A percentile compares a stretch with the other conserved stretches of the same genome.
phyloP scores from a whole-genome alignment of 805 yeast species.

The Ogataea siamensis region DNA sequence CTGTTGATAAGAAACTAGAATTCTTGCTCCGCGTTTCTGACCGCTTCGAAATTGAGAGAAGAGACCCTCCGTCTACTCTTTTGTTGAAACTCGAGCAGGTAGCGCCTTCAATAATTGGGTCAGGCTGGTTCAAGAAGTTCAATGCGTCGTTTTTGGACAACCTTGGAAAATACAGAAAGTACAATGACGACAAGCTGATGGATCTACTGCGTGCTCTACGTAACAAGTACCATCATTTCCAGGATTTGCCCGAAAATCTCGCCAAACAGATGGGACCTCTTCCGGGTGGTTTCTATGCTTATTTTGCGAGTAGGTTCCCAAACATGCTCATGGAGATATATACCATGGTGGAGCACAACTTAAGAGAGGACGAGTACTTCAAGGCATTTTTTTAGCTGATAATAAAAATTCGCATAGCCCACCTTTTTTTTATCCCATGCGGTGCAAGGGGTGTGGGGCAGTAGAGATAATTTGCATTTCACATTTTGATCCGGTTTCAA shows the following conservation, averaged over 20 bases:
- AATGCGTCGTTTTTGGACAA: slow-evolving; percentile 75
- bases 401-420: slow-evolving; percentile 4
- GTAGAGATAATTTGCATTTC: slow-evolving; percentile 2
- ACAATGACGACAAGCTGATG: slow-evolving; percentile 72
- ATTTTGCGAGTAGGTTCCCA: slow-evolving; percentile 77
- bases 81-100: slow-evolving; percentile 62
- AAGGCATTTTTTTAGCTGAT: slow-evolving; percentile 37
- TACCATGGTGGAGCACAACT: slow-evolving; percentile 52
- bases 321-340: slow-evolving; percentile 72
- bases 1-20: slow-evolving; percentile 66
- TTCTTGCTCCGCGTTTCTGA: slow-evolving; percentile 87
- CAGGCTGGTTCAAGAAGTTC: slow-evolving; percentile 77
- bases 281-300: slow-evolving; percentile 81
- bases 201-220: slow-evolving; percentile 87
- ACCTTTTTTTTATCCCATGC: neutral
- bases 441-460: slow-evolving; percentile 9
- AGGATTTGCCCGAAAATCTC: slow-evolving; percentile 75
- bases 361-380: slow-evolving; percentile 65
- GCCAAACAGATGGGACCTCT: slow-evolving; percentile 68
- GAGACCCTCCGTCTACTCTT: slow-evolving; percentile 61
- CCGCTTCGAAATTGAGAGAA: slow-evolving; percentile 88
- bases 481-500: slow-evolving; percentile 3
- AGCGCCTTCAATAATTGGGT: slow-evolving; percentile 60
- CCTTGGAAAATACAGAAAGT: slow-evolving; percentile 87
- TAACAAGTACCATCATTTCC: slow-evolving; percentile 92